These are phyloP conservation scores for Echria macrotheca DNA, from an alignment of 495 filamentous ascomycete species.

Conservation along the genomic window DNA sequence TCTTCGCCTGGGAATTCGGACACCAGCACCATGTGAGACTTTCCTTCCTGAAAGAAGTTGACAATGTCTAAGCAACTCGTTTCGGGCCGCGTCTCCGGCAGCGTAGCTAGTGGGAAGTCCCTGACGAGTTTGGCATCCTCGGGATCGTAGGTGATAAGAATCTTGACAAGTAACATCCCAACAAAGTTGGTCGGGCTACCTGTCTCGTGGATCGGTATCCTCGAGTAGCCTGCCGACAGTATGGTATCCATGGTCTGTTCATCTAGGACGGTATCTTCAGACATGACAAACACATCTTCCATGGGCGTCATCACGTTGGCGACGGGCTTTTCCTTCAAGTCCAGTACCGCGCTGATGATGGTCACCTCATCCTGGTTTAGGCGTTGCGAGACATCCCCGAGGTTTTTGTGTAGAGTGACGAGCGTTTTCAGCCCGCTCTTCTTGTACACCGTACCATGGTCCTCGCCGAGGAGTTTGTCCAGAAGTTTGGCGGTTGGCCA, in stretches of 20 bases:
- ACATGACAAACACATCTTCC: constrained; percentile 93
- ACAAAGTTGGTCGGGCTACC: constrained; percentile 83
- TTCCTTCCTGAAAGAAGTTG: constrained; percentile 99
- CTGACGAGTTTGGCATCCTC: constrained; percentile 80
- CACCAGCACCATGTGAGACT: constrained; percentile 97
- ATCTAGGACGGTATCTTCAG: constrained; percentile 83
- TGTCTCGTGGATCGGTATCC: constrained; percentile 87
- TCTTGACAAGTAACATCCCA: constrained; percentile 96
- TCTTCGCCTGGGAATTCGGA: constrained; percentile 85
- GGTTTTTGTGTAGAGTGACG: constrained; percentile 85
- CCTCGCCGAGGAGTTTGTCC: constrained; percentile 80
- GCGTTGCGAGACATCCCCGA: constrained; percentile 81
- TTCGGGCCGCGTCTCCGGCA: constrained; percentile 90
- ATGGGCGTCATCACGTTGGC: constrained; percentile 97
- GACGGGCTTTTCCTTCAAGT: constrained; percentile 93
- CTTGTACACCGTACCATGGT: constrained; percentile 93
- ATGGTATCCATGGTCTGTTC: constrained; percentile 90
- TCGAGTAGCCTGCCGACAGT: constrained; percentile 85
- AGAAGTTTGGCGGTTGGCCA: constrained; percentile 89
- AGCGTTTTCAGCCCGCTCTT: constrained; percentile 77
- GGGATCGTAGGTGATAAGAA: constrained; percentile 96
- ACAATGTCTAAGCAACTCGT: constrained; percentile 97
- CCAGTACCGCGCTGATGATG: constrained; percentile 93
- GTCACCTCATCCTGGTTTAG: constrained; percentile 97
- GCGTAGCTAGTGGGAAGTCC: constrained; percentile 86